Conservation (phyloP, 2,329 filamentous ascomycete genomes). For the Ceratocystis cacaofunesta region DNA sequence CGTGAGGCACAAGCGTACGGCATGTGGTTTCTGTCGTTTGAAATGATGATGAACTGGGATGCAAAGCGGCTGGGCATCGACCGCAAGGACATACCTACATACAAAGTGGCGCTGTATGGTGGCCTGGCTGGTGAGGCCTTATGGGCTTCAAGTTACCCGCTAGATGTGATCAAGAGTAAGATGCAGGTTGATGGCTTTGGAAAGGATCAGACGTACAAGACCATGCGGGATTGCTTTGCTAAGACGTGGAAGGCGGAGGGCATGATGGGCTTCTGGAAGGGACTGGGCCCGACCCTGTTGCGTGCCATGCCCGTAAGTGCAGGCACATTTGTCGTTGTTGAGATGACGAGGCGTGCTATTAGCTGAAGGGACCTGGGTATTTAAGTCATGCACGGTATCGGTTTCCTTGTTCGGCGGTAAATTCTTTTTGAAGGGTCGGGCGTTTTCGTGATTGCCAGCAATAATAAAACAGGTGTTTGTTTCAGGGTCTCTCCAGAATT, state of each 20-base stretch:
- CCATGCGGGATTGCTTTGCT: slow-evolving; percentile 78
- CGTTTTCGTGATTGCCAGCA: not conserved
- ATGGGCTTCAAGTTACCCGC: slow-evolving; percentile 86
- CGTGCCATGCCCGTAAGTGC: slow-evolving; percentile 96
- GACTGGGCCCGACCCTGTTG: slow-evolving; percentile 74
- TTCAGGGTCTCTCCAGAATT: not conserved
- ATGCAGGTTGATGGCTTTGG: slow-evolving; percentile 97
- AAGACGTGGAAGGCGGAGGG: slow-evolving; percentile 71
- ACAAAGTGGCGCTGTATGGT: slow-evolving; percentile 84
- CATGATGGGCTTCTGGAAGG: slow-evolving; percentile 80
- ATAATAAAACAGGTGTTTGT: slow-evolving; percentile 1
- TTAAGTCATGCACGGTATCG: not conserved
- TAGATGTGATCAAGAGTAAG: slow-evolving; percentile 98
- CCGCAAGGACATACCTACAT: slow-evolving; percentile 62
- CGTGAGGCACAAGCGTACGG: slow-evolving; percentile 93
- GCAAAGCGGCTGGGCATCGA: slow-evolving; percentile 60
- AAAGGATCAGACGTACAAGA: slow-evolving; percentile 51
- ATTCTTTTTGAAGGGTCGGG: not conserved
- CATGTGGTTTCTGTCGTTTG: slow-evolving; percentile 86
- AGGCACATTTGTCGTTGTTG: slow-evolving; percentile 84
- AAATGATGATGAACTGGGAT: slow-evolving; percentile 90
- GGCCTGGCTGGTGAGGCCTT: slow-evolving; percentile 86
- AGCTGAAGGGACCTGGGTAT: slow-evolving; percentile 24
- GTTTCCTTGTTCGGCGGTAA: not conserved
- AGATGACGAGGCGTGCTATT: slow-evolving; percentile 50